Percentiles rank a stretch among this genome's conserved stretches.
These are phyloP conservation scores for Rhizopogon roseolus DNA, from an alignment of 768 basidiomycete genomes.

Conservation along the genomic window DNA sequence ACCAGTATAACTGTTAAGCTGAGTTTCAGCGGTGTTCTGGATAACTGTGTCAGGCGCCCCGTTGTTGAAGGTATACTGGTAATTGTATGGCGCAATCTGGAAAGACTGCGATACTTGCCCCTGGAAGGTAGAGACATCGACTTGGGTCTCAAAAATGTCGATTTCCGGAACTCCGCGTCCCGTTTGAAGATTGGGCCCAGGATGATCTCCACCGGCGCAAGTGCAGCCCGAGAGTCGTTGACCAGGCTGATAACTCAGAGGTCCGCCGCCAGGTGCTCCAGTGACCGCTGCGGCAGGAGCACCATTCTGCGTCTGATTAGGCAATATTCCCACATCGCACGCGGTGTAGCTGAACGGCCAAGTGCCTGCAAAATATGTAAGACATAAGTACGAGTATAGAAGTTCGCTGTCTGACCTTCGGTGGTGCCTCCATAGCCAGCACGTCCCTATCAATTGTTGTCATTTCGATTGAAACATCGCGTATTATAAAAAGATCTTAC, in stretches of 20 bases:
- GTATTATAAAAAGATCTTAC: conserved; percentile 17
- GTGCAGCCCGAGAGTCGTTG: conserved; percentile 88
- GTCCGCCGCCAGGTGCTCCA: conserved; percentile 41
- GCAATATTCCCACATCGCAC: conserved; percentile 85
- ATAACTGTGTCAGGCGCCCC: conserved; percentile 47
- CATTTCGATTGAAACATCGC: conserved; percentile 5
- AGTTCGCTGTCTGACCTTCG: conserved; percentile 42
- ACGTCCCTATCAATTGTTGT: conserved; percentile 49
- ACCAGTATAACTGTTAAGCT: conserved; percentile 65
- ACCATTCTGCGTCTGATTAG: conserved; percentile 69
- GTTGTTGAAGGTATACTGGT: conserved; percentile 57
- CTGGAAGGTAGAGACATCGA: conserved; percentile 42
- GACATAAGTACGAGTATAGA: conserved; percentile 1
- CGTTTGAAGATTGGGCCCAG: conserved; percentile 63
- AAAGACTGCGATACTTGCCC: conserved; percentile 78
- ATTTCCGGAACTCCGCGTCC: conserved; percentile 89
- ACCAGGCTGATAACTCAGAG: conserved; percentile 77
- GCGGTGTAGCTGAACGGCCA: conserved; percentile 83
- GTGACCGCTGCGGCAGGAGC: conserved; percentile 55
- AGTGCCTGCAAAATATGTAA: conserved; percentile 26
- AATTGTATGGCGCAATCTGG: conserved; percentile 79
- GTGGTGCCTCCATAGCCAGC: conserved; percentile 89
- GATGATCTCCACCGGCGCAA: conserved; percentile 81
- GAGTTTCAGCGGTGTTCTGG: conserved; percentile 42
- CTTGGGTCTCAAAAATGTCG: conserved; percentile 85